Percentiles rank a stretch among this genome's conserved stretches.
phyloP scores from a whole-genome alignment of 441 rosid genomes.

The Erysimum cheiri region DNA sequence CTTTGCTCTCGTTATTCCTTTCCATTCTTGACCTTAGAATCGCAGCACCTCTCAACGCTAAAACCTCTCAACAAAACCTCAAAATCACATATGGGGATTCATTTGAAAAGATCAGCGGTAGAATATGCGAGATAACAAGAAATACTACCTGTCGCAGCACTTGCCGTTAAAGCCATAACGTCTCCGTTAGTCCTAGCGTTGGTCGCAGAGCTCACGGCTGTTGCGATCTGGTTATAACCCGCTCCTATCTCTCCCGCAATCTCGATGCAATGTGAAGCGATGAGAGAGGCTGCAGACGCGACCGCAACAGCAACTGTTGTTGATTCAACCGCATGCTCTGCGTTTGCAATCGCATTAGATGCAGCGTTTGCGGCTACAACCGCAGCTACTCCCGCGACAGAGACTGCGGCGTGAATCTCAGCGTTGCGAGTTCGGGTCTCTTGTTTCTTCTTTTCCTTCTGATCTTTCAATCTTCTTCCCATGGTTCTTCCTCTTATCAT shows the following conservation, averaged over 20 bases:
- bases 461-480: slow-evolving; percentile 94
- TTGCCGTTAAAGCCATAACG: slow-evolving; percentile 91
- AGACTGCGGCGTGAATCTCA: slow-evolving; percentile 85
- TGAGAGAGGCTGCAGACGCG: slow-evolving; percentile 89
- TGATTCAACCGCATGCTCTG: slow-evolving; percentile 49
- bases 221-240: slow-evolving; percentile 71
- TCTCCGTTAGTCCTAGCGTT: slow-evolving; percentile 86
- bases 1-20: slow-evolving; percentile 56
- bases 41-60: slow-evolving; percentile 87
- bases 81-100: background rate
- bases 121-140: background rate
- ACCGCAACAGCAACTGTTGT: slow-evolving; percentile 60
- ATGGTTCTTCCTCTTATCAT: slow-evolving; percentile 69
- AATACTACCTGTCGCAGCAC: slow-evolving; percentile 91
- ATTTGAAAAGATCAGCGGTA: background rate
- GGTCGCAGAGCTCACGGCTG: slow-evolving; percentile 78
- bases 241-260: slow-evolving; percentile 95
- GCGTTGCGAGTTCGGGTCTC: slow-evolving; percentile 84
- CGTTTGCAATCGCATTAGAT: slow-evolving; percentile 55
- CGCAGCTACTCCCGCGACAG: slow-evolving; percentile 94
- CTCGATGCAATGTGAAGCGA: slow-evolving; percentile 91
- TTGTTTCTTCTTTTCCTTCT: slow-evolving; percentile 90
- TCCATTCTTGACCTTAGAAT: slow-evolving; percentile 77
- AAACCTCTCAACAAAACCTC: slow-evolving; percentile 23
- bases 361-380: slow-evolving; percentile 83